These are phyloP conservation scores for Chalciporus sphaerocephalus DNA, from an alignment of 768 basidiomycete genomes.

Conservation along the genomic window DNA sequence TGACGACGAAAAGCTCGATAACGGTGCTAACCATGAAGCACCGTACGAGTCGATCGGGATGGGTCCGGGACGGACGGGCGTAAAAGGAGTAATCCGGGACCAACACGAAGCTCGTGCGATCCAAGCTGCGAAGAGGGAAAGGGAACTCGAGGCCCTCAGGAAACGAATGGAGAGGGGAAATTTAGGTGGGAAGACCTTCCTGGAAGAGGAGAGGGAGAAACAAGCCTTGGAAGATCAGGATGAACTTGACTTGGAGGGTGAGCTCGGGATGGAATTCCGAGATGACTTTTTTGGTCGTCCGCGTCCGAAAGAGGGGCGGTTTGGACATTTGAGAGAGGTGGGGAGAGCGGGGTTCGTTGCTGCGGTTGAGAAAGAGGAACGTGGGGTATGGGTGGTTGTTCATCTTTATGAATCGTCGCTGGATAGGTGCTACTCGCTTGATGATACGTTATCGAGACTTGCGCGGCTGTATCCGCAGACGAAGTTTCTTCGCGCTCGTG, in stretches of 20 bases:
- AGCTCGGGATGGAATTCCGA: constrained; percentile 12
- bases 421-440: constrained; percentile 68
- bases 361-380: constrained; percentile 70
- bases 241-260: constrained; percentile 27
- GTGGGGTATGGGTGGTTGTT: constrained; percentile 74
- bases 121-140: constrained; percentile 47
- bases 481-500: constrained; percentile 81
- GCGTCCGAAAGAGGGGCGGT: constrained; percentile 48
- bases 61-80: constrained; percentile 82
- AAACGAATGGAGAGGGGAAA: constrained; percentile 58
- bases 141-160: constrained; percentile 51
- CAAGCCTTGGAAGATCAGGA: constrained; percentile 41
- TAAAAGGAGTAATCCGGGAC: constrained; percentile 86
- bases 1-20: constrained; percentile 49
- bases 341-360: constrained; percentile 66
- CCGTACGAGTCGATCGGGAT: constrained; percentile 66
- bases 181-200: constrained; percentile 64
- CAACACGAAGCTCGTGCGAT: constrained; percentile 61
- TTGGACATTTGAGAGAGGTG: constrained; percentile 80
- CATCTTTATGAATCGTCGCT: constrained; percentile 79
- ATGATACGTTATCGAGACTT: constrained; percentile 61
- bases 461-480: constrained; percentile 67
- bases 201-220: constrained; percentile 73
- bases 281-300: constrained; percentile 46
- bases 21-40: constrained; percentile 29